Base-by-base conservation (phyloP, 1,284 basidiomycete species). In the Meripilus lineatus region DNA sequence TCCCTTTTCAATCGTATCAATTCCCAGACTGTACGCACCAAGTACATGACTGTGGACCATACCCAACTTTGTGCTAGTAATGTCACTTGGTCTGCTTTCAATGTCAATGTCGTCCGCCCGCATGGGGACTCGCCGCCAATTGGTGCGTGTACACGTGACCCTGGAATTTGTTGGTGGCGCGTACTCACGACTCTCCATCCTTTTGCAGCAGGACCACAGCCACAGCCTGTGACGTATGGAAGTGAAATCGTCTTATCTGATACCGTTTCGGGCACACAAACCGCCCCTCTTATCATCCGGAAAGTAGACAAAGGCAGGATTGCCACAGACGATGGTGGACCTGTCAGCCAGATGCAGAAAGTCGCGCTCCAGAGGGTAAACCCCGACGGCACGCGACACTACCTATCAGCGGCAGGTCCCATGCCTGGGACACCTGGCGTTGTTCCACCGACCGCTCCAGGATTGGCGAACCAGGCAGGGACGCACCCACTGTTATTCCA, bases 1-100 rank as follows among this genome's bases (percentile, higher is more conserved):
- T 92, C 91, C 45, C 76, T 98, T 40, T 95, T 93, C 77, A 94
- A 94, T 63, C 88, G 93, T 58, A 92, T 98, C 73, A 94, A 97
- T 67, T 91, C 89, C 11, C 93, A 98, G 69, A 95, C 93, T 20
- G 93, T 95, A 48, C 84, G 93, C 54, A 97, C 93, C 42, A 96
- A 96, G 70, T 97, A 94, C 64, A 91, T 96, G 85, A 89, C 86
- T 45, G 87, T 92, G 60, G 89, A 93, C 57, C 80, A 86, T 61
- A 81, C 78, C 52, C 80, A 88, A 63, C 72, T 93, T 41, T 89
- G 84, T 62, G 91, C 90, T 18, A 91, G 89, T 64, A 90, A 89
- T 62, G 72, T 85, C 47, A 78, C 85, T 32, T 94, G 91, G 91
- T 91, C 89, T 44, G 90, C 92, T n/a, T 93, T 93, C 69, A 91